Percentiles rank a stretch among this genome's conserved stretches.
phyloP scores from a whole-genome alignment of 768 basidiomycete species.

The Polyporus arcularius region DNA sequence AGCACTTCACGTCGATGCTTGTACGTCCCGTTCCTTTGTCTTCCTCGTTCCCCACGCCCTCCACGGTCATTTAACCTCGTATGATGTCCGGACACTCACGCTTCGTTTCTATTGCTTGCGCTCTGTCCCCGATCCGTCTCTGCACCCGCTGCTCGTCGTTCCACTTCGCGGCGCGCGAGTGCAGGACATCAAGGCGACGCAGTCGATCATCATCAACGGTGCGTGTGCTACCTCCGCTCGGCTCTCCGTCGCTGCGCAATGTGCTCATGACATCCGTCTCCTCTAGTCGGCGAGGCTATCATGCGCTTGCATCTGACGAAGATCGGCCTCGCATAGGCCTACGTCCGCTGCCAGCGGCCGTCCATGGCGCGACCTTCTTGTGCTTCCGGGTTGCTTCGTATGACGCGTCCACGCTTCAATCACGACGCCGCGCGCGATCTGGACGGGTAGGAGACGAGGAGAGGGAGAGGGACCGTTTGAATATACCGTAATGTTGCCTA shows the following conservation, averaged over 20 bases:
- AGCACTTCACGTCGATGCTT: constrained; percentile 36
- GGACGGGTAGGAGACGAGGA: no score
- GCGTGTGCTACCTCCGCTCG: constrained; percentile 5
- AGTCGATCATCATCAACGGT: constrained; percentile 84
- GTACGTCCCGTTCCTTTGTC: constrained; percentile 10
- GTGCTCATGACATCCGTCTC: background rate
- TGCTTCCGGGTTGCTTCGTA: no score
- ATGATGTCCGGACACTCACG: background rate
- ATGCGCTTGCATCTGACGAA: constrained; percentile 30
- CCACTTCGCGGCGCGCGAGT: background rate
- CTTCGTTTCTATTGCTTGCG: background rate
- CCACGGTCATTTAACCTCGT: background rate
- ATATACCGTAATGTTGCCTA: no score
- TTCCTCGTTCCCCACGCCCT: background rate
- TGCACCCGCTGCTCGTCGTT: background rate
- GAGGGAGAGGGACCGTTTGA: no score
- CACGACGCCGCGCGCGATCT: no score
- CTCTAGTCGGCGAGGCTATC: constrained; percentile 33
- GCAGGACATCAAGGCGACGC: constrained; percentile 82
- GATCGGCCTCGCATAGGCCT: constrained; percentile 28
- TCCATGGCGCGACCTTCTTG: no score
- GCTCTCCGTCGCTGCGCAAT: background rate
- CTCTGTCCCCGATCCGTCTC: background rate
- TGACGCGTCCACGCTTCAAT: no score
- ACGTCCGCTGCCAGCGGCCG: no score